phyloP scores from a whole-genome alignment of 768 basidiomycete genomes.

The Phlegmacium glaucopus region DNA sequence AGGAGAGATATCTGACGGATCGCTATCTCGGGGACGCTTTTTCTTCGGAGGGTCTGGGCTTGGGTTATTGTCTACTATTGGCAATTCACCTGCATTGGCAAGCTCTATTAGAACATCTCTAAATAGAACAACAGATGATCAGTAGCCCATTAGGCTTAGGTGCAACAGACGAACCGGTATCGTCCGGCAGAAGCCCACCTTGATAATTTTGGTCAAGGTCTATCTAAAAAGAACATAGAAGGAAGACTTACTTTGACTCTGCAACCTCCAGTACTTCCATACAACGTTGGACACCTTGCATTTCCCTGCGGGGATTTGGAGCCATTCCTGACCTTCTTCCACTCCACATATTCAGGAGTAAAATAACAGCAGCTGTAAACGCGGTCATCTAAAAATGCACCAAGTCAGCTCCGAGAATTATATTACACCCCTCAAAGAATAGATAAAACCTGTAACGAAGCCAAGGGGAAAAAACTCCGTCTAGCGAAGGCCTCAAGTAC shows the following conservation, averaged over 20 bases:
- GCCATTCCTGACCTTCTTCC: slow-evolving; percentile 44
- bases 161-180: slow-evolving; percentile 27
- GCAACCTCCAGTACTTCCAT: slow-evolving; percentile 45
- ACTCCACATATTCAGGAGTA: slow-evolving; percentile 67
- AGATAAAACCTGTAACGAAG: slow-evolving; percentile 31
- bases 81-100: slow-evolving; percentile 31
- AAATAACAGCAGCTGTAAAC: slow-evolving; percentile 45
- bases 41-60: neutral
- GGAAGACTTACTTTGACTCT: slow-evolving; percentile 33
- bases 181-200: slow-evolving; percentile 43
- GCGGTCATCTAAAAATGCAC: slow-evolving; percentile 25
- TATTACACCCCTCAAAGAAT: neutral
- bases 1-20: slow-evolving; percentile 9
- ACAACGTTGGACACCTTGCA: slow-evolving; percentile 59
- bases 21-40: slow-evolving; percentile 16
- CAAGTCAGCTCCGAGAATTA: neutral
- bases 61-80: slow-evolving; percentile 14
- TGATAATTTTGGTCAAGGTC: neutral
- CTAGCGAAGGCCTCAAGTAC: slow-evolving; percentile 54
- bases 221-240: neutral
- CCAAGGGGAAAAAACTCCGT: slow-evolving; percentile 29
- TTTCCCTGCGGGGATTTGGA: slow-evolving; percentile 46
- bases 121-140: neutral
- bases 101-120: slow-evolving; percentile 38
- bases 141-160: neutral